These are phyloP conservation scores for Orychophragmus violaceus DNA, from an alignment of 345 rosid genomes.

Conservation along the genomic window DNA sequence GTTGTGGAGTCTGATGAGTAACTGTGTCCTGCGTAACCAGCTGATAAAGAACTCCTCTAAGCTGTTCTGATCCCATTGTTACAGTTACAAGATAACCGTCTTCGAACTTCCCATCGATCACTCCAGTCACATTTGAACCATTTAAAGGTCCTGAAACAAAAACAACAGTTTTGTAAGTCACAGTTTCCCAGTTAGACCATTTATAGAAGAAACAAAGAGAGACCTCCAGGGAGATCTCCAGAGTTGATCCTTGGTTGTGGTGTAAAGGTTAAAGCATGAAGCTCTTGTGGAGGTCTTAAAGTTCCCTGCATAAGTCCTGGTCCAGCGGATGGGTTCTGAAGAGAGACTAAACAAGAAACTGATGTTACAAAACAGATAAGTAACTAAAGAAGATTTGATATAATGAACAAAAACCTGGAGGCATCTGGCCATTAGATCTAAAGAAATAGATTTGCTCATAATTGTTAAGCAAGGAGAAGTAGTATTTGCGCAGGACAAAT, in stretches of 20 bases:
- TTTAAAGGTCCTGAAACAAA: constrained; percentile 32
- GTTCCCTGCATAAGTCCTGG: constrained; percentile 38
- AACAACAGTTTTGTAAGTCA: constrained; percentile 2
- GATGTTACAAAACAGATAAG: neutral
- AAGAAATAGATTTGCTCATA: constrained; percentile 81
- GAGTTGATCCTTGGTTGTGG: constrained; percentile 40
- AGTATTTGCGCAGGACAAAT: constrained; percentile 87
- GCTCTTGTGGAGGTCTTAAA: constrained; percentile 38
- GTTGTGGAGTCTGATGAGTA: constrained; percentile 35
- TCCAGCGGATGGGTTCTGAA: constrained; percentile 36
- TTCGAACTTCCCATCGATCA: constrained; percentile 89
- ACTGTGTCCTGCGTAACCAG: constrained; percentile 19
- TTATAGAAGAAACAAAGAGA: neutral
- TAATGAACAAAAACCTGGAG: constrained; percentile 45
- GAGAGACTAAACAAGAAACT: constrained; percentile 40
- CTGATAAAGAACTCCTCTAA: constrained; percentile 79
- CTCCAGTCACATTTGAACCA: constrained; percentile 58
- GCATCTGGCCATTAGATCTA: constrained; percentile 45
- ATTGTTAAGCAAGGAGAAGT: constrained; percentile 65
- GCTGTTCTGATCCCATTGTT: constrained; percentile 64
- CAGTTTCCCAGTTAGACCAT: neutral
- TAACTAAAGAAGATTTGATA: neutral
- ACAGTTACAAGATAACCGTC: constrained; percentile 88
- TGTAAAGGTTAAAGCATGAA: constrained; percentile 35
- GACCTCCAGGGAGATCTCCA: constrained; percentile 50